phyloP scores from a whole-genome alignment of 73 alveolate genomes.

The Symbiodinium natans region DNA sequence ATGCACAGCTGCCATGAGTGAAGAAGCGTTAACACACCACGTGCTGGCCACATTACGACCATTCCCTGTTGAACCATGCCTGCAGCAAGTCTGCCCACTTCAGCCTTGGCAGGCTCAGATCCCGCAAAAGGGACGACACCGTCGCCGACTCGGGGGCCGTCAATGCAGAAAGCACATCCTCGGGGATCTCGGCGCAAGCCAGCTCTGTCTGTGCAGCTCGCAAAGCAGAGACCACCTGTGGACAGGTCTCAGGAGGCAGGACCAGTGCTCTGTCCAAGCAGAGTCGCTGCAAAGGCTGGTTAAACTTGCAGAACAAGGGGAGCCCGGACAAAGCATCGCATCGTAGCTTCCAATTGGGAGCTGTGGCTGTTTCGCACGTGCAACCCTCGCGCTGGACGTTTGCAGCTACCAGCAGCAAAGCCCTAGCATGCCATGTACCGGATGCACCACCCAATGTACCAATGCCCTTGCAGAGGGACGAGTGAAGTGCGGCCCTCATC shows the following conservation, averaged over 20 bases:
- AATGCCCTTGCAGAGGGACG: constrained; percentile 5
- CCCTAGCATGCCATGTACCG: constrained; percentile 27
- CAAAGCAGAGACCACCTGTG: constrained; percentile 50
- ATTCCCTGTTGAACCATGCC: neutral
- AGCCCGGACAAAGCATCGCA: constrained; percentile 64
- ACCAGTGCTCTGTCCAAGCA: neutral
- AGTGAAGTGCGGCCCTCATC: constrained; percentile 55
- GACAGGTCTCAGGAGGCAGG: constrained; percentile 76
- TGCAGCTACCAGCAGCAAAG: constrained; percentile 63
- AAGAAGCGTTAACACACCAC: too few relatives aligned
- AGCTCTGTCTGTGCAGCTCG: constrained; percentile 69
- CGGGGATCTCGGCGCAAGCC: constrained; percentile 24
- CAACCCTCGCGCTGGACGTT: constrained; percentile 75
- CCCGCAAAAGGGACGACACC: constrained; percentile 43
- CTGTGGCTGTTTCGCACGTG: neutral
- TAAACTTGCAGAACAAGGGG: constrained; percentile 69
- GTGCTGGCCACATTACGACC: too few relatives aligned
- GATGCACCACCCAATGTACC: too few relatives aligned
- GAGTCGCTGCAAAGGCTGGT: neutral
- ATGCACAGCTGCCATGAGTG: too few relatives aligned
- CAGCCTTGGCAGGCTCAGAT: constrained; percentile 40
- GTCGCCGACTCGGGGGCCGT: constrained; percentile 33
- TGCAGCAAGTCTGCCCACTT: constrained; percentile 58
- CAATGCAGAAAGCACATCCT: neutral
- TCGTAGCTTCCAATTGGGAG: constrained; percentile 34